phyloP scores from a whole-genome alignment of 305 asterid genomes.

The Lippia alba region DNA sequence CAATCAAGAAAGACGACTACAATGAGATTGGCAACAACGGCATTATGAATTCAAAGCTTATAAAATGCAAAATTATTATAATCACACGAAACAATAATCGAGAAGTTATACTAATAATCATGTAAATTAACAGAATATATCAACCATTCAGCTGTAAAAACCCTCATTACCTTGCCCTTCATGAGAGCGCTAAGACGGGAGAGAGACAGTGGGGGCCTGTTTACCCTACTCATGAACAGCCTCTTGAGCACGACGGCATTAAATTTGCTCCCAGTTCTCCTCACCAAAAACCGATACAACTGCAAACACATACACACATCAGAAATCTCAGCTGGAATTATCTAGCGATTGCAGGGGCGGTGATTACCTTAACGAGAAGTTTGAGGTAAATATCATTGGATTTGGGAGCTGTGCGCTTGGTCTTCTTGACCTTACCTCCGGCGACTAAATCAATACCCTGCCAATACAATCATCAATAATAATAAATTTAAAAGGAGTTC shows the following conservation, averaged over 20 bases:
- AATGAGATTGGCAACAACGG: background rate
- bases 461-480: slow-evolving; percentile 11
- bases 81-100: background rate
- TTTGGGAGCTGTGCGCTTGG: slow-evolving; percentile 75
- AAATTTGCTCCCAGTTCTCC: slow-evolving; percentile 91
- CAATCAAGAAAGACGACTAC: background rate
- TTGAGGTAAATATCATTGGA: slow-evolving; percentile 76
- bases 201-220: slow-evolving; percentile 85
- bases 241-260: slow-evolving; percentile 86
- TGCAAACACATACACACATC: slow-evolving; percentile 28
- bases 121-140: background rate
- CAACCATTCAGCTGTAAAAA: background rate
- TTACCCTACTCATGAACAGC: slow-evolving; percentile 85
- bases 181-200: slow-evolving; percentile 71
- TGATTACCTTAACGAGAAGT: slow-evolving; percentile 71
- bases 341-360: background rate
- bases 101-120: background rate
- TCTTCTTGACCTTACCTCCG: slow-evolving; percentile 86
- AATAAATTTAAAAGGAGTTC: too few species aligned
- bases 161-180: slow-evolving; percentile 64
- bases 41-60: background rate
- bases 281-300: slow-evolving; percentile 82
- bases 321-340: slow-evolving; percentile 7
- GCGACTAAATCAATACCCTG: slow-evolving; percentile 82
- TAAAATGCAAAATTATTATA: background rate